Percentiles rank a stretch among this genome's conserved stretches.
phyloP scores from a whole-genome alignment of 148 eudicot genomes.

The Selenicereus undatus region DNA sequence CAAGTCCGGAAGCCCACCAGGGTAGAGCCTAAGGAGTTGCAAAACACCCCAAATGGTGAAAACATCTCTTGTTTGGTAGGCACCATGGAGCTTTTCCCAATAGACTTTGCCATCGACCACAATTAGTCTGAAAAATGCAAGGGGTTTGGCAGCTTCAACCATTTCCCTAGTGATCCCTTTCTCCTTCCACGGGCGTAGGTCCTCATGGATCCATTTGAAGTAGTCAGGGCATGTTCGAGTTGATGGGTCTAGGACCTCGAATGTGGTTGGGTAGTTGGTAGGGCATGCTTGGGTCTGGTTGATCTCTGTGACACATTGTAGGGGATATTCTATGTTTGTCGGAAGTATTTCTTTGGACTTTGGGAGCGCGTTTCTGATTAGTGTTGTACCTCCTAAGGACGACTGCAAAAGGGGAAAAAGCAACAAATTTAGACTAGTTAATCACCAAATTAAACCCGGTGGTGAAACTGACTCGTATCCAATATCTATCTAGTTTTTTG shows the following conservation, averaged over 20 bases:
- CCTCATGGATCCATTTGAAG: conserved; percentile 56
- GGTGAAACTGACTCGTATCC: neutral
- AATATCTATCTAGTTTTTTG: neutral
- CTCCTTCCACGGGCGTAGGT: conserved; percentile 40
- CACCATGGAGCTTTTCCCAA: conserved; percentile 34
- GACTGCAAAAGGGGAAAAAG: conserved; percentile 19
- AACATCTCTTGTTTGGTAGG: conserved; percentile 52
- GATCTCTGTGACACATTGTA: conserved; percentile 21
- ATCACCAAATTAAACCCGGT: neutral
- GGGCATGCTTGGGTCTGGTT: conserved; percentile 38
- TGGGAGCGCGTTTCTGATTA: conserved; percentile 21
- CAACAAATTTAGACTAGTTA: neutral
- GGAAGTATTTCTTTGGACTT: neutral
- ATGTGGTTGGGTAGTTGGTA: conserved; percentile 25
- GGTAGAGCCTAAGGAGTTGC: conserved; percentile 57
- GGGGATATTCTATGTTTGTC: conserved; percentile 19
- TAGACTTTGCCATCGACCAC: conserved; percentile 40
- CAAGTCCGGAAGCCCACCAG: conserved; percentile 58
- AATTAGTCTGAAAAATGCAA: conserved; percentile 35
- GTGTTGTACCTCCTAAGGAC: conserved; percentile 23
- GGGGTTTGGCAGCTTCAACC: conserved; percentile 32
- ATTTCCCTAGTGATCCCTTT: conserved; percentile 41
- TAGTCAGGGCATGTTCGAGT: conserved; percentile 39
- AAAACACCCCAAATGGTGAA: conserved; percentile 61
- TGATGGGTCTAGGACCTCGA: conserved; percentile 5